phyloP scores from a whole-genome alignment of 192 early-diverging fungal genomes.

The Dissophora globulifera region DNA sequence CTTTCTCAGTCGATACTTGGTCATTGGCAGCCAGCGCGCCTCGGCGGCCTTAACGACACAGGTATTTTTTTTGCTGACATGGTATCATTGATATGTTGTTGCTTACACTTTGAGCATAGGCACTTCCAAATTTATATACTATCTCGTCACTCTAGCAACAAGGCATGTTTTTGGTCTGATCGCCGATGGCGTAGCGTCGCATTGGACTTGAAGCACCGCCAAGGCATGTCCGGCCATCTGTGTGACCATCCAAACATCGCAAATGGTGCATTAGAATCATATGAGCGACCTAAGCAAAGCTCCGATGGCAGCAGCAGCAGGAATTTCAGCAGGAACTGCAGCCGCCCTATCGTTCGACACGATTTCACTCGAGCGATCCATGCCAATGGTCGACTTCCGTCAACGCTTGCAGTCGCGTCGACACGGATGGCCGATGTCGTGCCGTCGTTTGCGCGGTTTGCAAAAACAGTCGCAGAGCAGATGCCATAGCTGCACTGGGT shows the following conservation, averaged over 20 bases:
- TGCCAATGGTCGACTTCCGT: conserved; percentile 24
- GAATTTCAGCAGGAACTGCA: conserved; percentile 29
- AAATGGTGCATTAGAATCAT: conserved; percentile 21
- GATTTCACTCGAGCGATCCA: conserved; percentile 12
- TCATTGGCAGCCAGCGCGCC: conserved; percentile 62
- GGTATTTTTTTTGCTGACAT: no score
- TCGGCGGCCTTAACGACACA: conserved; percentile 55
- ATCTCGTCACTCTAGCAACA: no score
- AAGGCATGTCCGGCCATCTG: conserved; percentile 73
- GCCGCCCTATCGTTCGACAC: conserved; percentile 32
- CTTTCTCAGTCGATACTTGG: conserved; percentile 88
- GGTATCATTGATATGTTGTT: no score
- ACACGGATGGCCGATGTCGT: conserved; percentile 21
- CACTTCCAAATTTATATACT: no score
- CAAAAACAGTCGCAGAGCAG: conserved; percentile 3
- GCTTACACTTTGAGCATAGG: background rate
- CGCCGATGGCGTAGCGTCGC: conserved; percentile 77
- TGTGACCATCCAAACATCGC: conserved; percentile 60
- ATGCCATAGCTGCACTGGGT: conserved; percentile 11
- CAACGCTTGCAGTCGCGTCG: conserved; percentile 19
- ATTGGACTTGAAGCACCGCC: conserved; percentile 87
- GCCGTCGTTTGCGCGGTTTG: conserved; percentile 28
- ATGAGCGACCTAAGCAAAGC: conserved; percentile 7
- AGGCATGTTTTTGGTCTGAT: conserved; percentile 73
- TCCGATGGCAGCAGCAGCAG: conserved; percentile 14